Evolutionary conservation across 2,329 filamentous ascomycete genomes (phyloP), one percentile per base, ranked within the genome.

Genomic region (Aspergillus calidoustus): DNA sequence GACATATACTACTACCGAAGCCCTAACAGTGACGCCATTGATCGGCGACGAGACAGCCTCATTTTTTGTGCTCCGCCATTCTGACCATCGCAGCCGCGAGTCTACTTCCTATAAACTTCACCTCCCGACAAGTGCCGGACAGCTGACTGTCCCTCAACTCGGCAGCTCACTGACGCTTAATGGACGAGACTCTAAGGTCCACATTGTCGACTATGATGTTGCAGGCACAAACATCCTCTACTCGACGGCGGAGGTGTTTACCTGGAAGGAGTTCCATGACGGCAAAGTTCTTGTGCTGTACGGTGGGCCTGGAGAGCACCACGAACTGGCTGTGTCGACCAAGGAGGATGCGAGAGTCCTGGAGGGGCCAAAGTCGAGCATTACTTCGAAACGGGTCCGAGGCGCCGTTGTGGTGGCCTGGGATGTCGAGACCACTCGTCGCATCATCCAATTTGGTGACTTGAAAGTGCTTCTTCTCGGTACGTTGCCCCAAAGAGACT

Each of bases 21-120:
- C 82, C 34, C 79, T 82, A 48, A 78, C 90, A 15, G 82, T 86
- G 22, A 92, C 90, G 1, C 87, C 87, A 0, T 74, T 92, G 0
- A 77, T 84, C 1, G 84, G 82, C 19, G 81, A 86, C 54, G 75
- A 74, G 46, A 84, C 85, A 0, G 81, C 78, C 0, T 80, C 82
- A 3, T 84, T 81, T 30, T 93, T 87, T 72, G 81, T 93, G 2
- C 78, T 88, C 4, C 82, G 90, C 43, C 91, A 94, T 69, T 75
- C 84, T 0, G 84, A 87, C 59, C 92, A 90, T 70, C 83, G 85
- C n/a, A 84, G 82, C 17, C 77, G 82, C 0, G 80, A 76, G 0
- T 82, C 85, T 0, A 86, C 86, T 0, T 77, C 80, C 0, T 94
- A 93, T 72, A 87, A 81, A 17, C 78, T 93, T 38, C 88, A 77